Base-by-base conservation (phyloP, 2,329 filamentous ascomycete genomes). In the Phoma sp. region DNA sequence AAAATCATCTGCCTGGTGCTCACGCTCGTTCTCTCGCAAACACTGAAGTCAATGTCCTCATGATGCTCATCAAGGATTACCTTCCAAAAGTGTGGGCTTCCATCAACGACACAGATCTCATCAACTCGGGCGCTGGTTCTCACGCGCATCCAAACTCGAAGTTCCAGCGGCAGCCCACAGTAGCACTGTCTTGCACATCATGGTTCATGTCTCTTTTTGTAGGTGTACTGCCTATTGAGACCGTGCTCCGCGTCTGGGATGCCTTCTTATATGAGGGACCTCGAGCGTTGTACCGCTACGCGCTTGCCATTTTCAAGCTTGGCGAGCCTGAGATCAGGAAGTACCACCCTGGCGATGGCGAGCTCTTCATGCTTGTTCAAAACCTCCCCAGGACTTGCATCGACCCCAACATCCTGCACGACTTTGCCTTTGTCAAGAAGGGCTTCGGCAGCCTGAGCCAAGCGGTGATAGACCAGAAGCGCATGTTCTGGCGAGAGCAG, bases 141-240 rank as follows among this genome's bases (percentile, higher is more conserved):
- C 54, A 71, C 37, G 67, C 70, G 3, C 71, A 74, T 47, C 67
- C 70, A 4, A 66, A 69, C 44, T 69, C 66, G 0, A 73, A 71
- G 37, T 70, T 72, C 39, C 64, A 77, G 45, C 76, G 89, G 4
- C 82, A 97, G 9, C 93, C 93, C 0, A 93, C 93, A 10, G 93
- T 98, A 61, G 95, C 91, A 0, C 83, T 98, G 4, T 96, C 92
- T 64, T 91, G 95, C 75, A 96, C 93, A 8, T 90, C 93, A 4
- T 98, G 93, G 93, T 96, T 98, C 75, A 97, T 98, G 93, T 96
- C 90, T 43, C 90, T 95, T 66, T 97, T 95, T 74, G 95, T 97
- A 57, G 92, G 93, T 47, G 96, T 91, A 0, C 79, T 98, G 14
- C 93, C 93, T 2, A 92, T 96, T 58, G 93, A 98, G 77, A 91